Base-by-base conservation (phyloP, 2,329 filamentous ascomycete species). In the Chaetomium sp. region DNA sequence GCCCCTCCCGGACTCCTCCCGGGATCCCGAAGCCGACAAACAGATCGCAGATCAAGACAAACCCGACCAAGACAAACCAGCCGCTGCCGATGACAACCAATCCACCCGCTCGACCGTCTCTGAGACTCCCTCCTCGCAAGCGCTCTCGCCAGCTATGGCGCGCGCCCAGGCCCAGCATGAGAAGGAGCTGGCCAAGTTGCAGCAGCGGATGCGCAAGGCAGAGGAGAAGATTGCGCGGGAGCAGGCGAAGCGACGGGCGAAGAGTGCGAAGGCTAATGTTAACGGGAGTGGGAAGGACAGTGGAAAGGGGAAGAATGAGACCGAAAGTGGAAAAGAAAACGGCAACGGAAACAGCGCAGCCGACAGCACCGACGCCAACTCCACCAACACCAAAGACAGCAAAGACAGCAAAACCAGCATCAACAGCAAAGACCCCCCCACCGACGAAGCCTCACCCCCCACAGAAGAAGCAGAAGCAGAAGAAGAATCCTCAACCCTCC, bases 101-200 rank as follows among this genome's bases (percentile, higher is more conserved):
- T 66, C 66, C 0, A 56, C 58, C 9, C 61, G 68, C 38, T 75
- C 73, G 0, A 60, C 57, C 14, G 62, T 67, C 34, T 78, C 74
- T 1, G 71, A 74, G 27, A 54, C 40, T 2, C 11, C 37, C 7
- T 42, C 40, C 40, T 52, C 52, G 47, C 64, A 5, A 47, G 55
- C 58, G 27, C 54, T 42, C n/a, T 57, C 54, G 3, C 36, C 49
- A 53, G 27, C 34, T 46, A 33, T 49, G 54, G 36, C 66, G 60
- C 55, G 67, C 61, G 52, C 49, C 3, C 54, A 59, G 6, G 62
- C 71, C 9, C 71, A 73, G 19, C 74, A 81, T 58, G 84, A 87
- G 34, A 86, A 84, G 64, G 84, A 88, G 62, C 76, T 90, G 3
- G 73, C 75, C 56, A 87, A 85, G 65, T 76, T 88, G 7, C 75